A percentile compares a stretch with the other conserved stretches of the same genome.
These are phyloP conservation scores for Mycosphaerella arachidis DNA, from an alignment of 2,329 filamentous ascomycete species.

Conservation along the genomic window DNA sequence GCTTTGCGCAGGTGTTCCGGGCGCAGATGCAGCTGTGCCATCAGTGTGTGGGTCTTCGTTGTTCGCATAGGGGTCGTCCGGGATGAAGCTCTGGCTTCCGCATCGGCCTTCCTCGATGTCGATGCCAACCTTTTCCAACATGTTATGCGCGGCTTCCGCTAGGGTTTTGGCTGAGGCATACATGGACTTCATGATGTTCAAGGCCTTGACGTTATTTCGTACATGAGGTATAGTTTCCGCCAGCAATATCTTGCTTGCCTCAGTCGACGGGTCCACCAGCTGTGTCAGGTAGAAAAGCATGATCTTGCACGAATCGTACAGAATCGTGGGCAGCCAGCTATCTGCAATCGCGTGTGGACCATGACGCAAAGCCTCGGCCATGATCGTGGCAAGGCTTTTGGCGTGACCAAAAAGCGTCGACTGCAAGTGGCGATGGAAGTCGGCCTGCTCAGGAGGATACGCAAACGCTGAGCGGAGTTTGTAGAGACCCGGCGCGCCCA, in stretches of 20 bases:
- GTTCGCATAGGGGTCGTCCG: slow-evolving; percentile 23
- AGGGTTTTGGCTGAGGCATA: slow-evolving; percentile 22
- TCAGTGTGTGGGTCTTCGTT: slow-evolving; percentile 11
- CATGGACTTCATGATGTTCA: slow-evolving; percentile 25
- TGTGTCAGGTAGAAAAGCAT: slow-evolving; percentile 26
- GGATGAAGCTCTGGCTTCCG: slow-evolving; percentile 18
- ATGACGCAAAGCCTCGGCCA: slow-evolving; percentile 23
- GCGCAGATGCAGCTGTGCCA: slow-evolving; percentile 14
- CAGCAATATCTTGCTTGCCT: slow-evolving; percentile 17
- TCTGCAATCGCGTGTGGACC: slow-evolving; percentile 24
- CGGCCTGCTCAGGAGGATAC: slow-evolving; percentile 20
- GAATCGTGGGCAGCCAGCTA: slow-evolving; percentile 22
- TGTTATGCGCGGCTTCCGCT: slow-evolving; percentile 19
- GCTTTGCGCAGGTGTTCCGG: slow-evolving; percentile 22
- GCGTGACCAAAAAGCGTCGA: slow-evolving; percentile 22
- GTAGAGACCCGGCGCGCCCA: slow-evolving; percentile 20
- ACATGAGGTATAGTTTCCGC: slow-evolving; percentile 23
- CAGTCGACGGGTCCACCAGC: slow-evolving; percentile 19
- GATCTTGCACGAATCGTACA: slow-evolving; percentile 25
- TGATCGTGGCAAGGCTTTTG: slow-evolving; percentile 21
- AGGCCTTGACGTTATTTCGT: slow-evolving; percentile 21
- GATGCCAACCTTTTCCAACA: slow-evolving; percentile 24
- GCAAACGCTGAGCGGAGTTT: slow-evolving; percentile 20
- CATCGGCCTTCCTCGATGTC: slow-evolving; percentile 14
- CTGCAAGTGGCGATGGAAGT: slow-evolving; percentile 21